These are phyloP conservation scores for Tagetes erecta DNA, from an alignment of 129 eudicot genomes.

Conservation along the genomic window DNA sequence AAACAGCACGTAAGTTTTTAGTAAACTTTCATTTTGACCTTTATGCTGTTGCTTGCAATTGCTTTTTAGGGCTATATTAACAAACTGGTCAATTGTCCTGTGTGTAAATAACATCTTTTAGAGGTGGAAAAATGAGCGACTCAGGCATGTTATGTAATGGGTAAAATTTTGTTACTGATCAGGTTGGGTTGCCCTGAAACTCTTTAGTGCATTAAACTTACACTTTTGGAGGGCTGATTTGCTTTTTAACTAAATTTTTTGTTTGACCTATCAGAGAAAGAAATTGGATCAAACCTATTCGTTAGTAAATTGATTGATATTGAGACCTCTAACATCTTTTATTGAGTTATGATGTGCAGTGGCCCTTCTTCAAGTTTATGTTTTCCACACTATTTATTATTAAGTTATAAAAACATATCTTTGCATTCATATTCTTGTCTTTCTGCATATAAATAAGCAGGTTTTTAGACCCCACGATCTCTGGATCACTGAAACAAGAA, in stretches of 20 bases:
- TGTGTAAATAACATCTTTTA: conserved; percentile 15
- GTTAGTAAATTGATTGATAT: neutral
- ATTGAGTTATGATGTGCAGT: neutral
- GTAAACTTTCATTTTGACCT: conserved; percentile 16
- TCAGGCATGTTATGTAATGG: neutral
- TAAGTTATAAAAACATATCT: neutral
- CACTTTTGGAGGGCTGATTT: neutral
- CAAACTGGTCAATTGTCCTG: conserved; percentile 3
- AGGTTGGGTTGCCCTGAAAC: neutral
- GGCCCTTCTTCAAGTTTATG: neutral
- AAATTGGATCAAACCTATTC: neutral
- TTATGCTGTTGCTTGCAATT: conserved; percentile 14
- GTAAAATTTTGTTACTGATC: neutral
- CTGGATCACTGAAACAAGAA: conserved; percentile 89
- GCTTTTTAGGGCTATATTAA: neutral
- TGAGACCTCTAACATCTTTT: neutral
- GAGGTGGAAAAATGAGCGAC: neutral
- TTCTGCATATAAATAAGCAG: conserved; percentile 13
- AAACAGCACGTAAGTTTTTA: conserved; percentile 79
- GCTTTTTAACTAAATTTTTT: neutral
- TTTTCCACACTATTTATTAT: neutral
- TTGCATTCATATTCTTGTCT: conserved; percentile 2
- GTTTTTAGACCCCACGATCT: conserved; percentile 78
- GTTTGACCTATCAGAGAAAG: neutral
- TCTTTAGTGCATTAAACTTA: conserved; percentile 6